Conservation (phyloP, 1,139 yeast genomes). For the Pichia sp. region DNA sequence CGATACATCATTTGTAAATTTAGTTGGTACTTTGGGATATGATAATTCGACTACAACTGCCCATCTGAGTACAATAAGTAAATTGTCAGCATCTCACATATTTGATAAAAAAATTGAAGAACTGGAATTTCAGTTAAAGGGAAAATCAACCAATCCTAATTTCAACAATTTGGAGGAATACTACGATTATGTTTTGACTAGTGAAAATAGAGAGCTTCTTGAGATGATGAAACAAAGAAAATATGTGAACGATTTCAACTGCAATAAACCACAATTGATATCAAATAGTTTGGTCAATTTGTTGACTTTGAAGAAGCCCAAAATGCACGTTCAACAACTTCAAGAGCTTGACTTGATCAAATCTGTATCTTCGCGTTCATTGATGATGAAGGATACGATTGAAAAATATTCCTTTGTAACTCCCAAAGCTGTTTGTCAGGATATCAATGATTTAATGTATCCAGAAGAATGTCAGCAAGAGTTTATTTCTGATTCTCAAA, state of each 20-base stretch:
- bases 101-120: constrained; percentile 37
- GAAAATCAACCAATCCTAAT: constrained; percentile 29
- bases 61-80: constrained; percentile 38
- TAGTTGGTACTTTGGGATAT: constrained; percentile 36
- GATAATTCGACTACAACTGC: constrained; percentile 41
- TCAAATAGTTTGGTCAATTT: constrained; percentile 38
- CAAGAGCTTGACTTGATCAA: constrained; percentile 27
- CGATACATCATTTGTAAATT: constrained; percentile 52
- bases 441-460: constrained; percentile 54
- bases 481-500: constrained; percentile 29
- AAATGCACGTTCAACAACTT: constrained; percentile 17
- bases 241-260: constrained; percentile 58
- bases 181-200: constrained; percentile 46
- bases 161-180: constrained; percentile 49
- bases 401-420: constrained; percentile 83
- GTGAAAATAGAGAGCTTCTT: constrained; percentile 41
- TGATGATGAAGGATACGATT: constrained; percentile 40
- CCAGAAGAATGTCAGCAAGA: constrained; percentile 30
- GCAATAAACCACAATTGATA: constrained; percentile 48
- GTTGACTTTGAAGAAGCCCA: constrained; percentile 18
- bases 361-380: constrained; percentile 36
- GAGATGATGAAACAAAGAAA: constrained; percentile 47
- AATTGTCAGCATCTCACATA: constrained; percentile 39
- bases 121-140: constrained; percentile 30
- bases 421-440: constrained; percentile 75